Base-by-base conservation (phyloP, 1,139 yeast genomes). In the Yamadazyma epiphylla region DNA sequence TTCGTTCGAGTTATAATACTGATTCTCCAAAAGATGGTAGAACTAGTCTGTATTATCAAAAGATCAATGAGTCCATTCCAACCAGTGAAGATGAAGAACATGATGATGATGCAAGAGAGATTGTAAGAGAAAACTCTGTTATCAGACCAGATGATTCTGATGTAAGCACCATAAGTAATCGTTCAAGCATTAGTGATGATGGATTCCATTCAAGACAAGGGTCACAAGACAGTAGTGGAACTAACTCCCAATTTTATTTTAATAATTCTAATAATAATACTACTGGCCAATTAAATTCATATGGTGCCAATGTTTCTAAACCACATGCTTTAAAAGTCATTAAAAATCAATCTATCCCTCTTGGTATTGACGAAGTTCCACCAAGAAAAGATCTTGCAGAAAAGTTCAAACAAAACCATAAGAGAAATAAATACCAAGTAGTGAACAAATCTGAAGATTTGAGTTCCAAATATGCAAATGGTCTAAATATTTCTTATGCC, bases 21-120 rank as follows among this genome's bases (percentile, higher is more conserved):
- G 13, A 14, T 5, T 16, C 21, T 11, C 15, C 23, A 11, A 12
- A 30, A 9, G 17, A 33, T 21, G 38, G 36, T 21, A 31, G 48
- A 30, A 56, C 42, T 24, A 63, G 70, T 41, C 37, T 46, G 3
- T 68, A 65, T 46, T 67, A 66, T 41, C 46, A 51, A 22, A 59
- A 54, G 37, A 60, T 64, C 29, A 29, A 44, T 22, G 29, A 40
- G 11, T 16, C 36, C 2, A 24, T 41, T 5, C 33, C 29, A 4
- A 10, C 20, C 3, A 19, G 24, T 19, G 26, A 37, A 15, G 45
- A 38, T 19, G 41, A 37, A n/a, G 25, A 30, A 8, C 25, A 15
- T 7, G 33, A 37, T 17, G 48, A 44, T 22, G 32, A 39, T 15
- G 33, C 24, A 12, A 26, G 37, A 2, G 41, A 41, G 5, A 35